Percentiles rank a stretch among this genome's conserved stretches.
Evolutionary conservation across 73 alveolate genomes (phyloP).

Genomic region (Paramecium pentaurelia): DNA sequence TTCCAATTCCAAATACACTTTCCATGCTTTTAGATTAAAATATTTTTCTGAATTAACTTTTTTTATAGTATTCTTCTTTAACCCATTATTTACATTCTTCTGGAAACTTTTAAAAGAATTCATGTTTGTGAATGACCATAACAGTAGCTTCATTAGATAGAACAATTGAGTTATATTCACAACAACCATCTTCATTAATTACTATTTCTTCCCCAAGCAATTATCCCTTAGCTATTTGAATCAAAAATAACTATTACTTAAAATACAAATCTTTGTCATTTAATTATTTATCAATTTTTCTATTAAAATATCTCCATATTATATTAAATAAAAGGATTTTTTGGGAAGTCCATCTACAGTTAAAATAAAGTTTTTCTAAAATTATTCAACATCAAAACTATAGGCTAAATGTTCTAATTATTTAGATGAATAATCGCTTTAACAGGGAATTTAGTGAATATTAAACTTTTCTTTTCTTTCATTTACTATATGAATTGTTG

Average conservation of each 20-base stretch:
- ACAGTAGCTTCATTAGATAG: neutral
- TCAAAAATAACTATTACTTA: neutral
- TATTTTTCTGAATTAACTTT: neutral
- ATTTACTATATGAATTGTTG: neutral
- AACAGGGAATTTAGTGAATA: neutral
- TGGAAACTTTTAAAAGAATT: neutral
- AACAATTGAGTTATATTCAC: neutral
- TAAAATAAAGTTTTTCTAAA: neutral
- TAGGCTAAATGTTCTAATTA: neutral
- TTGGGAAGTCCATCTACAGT: neutral
- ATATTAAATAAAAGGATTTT: neutral
- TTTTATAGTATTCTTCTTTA: neutral
- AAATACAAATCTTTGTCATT: neutral
- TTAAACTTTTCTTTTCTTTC: neutral
- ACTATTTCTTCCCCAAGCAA: conserved; percentile 15
- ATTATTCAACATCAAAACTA: neutral
- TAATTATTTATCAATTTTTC: neutral
- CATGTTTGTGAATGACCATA: neutral
- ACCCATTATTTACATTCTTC: neutral
- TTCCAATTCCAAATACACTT: neutral
- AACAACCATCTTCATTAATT: neutral
- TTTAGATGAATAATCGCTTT: neutral
- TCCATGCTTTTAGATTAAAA: neutral
- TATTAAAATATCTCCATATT: neutral
- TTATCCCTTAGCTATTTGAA: neutral